A percentile compares a stretch with the other conserved stretches of the same genome.
phyloP scores from a whole-genome alignment of 2,329 filamentous ascomycete species.

The Aspergillus fumigatus region DNA sequence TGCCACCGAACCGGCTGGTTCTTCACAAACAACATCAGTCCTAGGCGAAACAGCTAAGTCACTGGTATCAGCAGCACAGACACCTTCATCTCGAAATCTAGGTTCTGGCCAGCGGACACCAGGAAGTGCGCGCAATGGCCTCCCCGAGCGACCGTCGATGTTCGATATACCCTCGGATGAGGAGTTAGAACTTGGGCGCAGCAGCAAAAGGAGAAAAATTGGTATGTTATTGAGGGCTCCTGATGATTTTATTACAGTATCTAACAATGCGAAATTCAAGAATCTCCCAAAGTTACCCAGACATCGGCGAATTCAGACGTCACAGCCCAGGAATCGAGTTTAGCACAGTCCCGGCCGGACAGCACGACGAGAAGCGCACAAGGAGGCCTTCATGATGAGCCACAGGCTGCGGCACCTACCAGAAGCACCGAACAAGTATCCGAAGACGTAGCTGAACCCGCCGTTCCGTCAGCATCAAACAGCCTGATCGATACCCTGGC shows the following conservation, averaged over 20 bases:
- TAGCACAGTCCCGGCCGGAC: conserved; percentile 3
- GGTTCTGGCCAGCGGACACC: conserved; percentile 19
- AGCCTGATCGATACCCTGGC: background rate
- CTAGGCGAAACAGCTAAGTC: conserved; percentile 7
- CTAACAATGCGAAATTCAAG: conserved; percentile 13
- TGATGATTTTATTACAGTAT: background rate
- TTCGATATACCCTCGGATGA: conserved; percentile 36
- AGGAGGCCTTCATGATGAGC: background rate
- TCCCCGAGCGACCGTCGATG: conserved; percentile 28
- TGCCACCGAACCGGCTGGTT: conserved; percentile 14
- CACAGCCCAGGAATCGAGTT: background rate
- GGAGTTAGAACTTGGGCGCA: conserved; percentile 20
- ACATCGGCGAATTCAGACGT: background rate
- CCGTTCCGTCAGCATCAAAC: background rate
- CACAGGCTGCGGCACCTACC: background rate
- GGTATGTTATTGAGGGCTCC: conserved; percentile 20
- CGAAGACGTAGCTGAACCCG: background rate
- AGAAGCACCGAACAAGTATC: background rate
- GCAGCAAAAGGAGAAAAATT: conserved; percentile 31
- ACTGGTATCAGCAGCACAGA: conserved; percentile 12
- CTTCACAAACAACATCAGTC: conserved; percentile 15
- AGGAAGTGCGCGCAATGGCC: conserved; percentile 29
- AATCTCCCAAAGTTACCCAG: conserved; percentile 1
- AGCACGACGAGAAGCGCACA: background rate
- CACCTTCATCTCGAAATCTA: conserved; percentile 13